These are phyloP conservation scores for Coffea canephora DNA, from an alignment of 257 asterid species.

Conservation along the genomic window DNA sequence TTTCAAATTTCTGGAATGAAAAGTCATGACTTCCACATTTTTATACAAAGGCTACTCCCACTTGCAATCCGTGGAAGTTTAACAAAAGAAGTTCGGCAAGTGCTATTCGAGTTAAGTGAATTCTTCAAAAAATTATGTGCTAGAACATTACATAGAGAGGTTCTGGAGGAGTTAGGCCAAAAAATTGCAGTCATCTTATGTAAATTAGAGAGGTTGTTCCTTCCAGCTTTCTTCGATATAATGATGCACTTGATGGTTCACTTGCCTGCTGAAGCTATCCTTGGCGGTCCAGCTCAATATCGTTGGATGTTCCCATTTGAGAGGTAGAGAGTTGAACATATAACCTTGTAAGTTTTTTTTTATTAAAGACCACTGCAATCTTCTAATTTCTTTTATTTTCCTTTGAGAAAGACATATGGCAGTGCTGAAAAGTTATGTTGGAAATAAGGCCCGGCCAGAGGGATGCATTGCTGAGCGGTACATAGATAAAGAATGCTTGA, in stretches of 20 bases:
- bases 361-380: too few species aligned
- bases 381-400: too few species aligned
- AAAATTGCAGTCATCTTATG: neutral
- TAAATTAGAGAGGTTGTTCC: neutral
- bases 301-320: neutral
- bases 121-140: neutral
- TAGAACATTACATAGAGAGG: neutral
- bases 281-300: neutral
- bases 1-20: too few species aligned
- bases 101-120: neutral
- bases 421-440: neutral
- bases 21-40: too few species aligned
- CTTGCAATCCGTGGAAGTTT: too few species aligned
- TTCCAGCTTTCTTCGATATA: neutral
- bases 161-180: conserved; percentile 5
- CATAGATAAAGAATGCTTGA: conserved; percentile 6
- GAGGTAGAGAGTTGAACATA: neutral
- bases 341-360: too few species aligned
- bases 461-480: conserved; percentile 4
- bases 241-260: too few species aligned
- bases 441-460: conserved; percentile 1
- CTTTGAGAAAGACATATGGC: neutral
- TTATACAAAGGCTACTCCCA: too few species aligned
- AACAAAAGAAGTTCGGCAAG: too few species aligned
- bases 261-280: neutral